These are phyloP conservation scores for Protoeuglena noctilucae DNA, from an alignment of 139 green algal species.

Conservation along the genomic window DNA sequence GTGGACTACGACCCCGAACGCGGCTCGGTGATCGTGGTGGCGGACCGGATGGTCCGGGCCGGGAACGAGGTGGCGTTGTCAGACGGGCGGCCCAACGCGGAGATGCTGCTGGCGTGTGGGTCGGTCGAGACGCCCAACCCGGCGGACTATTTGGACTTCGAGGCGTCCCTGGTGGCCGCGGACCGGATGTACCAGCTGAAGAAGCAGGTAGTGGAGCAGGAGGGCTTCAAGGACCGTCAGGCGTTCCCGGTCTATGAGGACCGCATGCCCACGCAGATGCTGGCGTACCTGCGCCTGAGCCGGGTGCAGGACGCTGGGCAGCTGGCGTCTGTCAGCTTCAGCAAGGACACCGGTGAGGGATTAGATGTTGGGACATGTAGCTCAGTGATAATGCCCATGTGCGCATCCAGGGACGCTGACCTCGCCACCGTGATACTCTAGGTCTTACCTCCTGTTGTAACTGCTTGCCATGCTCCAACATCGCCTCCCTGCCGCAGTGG, in stretches of 20 bases:
- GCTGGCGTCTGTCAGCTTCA: constrained; percentile 25
- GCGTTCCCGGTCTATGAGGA: constrained; percentile 80
- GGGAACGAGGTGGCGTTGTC: constrained; percentile 47
- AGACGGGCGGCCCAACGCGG: constrained; percentile 59
- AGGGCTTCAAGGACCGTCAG: constrained; percentile 39
- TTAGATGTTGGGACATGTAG: no score
- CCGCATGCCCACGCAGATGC: constrained; percentile 73
- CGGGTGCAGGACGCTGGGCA: constrained; percentile 45
- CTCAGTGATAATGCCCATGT: no score
- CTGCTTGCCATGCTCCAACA: no score
- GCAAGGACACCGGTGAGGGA: no score
- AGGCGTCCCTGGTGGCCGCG: constrained; percentile 20
- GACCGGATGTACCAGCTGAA: constrained; percentile 38
- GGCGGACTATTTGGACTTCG: constrained; percentile 42
- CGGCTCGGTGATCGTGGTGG: constrained; percentile 12
- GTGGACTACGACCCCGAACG: constrained; percentile 20
- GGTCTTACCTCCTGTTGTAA: no score
- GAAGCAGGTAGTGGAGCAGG: constrained; percentile 40
- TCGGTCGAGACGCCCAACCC: constrained; percentile 43
- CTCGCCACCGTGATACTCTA: no score
- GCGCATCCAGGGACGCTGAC: no score
- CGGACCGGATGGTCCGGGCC: constrained; percentile 15
- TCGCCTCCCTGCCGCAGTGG: no score
- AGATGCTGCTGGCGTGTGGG: constrained; percentile 65
- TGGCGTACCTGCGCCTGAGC: constrained; percentile 71